Evolutionary conservation across 257 asterid genomes (phyloP), one percentile per base, ranked within the genome.

Genomic region (Nicotiana otophora): DNA sequence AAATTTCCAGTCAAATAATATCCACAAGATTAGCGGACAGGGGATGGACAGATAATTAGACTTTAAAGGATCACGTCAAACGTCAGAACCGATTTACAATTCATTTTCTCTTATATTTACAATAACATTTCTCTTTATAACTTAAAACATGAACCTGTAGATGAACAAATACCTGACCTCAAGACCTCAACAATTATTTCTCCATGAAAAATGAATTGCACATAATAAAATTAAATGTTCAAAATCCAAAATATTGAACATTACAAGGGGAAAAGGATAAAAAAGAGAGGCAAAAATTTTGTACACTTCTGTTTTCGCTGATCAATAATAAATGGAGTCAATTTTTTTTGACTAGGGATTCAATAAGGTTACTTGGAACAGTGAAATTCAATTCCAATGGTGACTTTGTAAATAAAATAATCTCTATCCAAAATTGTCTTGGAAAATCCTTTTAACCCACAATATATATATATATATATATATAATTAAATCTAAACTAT

Each of bases 171-270:
- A 75, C 63, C 80, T 51, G 63, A 51, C 80, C 80, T 51, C 63
- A 75, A 28, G 80, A 51, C 63, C 80, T 75, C 63, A 15, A 46
- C 80, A 75, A 51, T 51, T 75, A 75, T 75, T 63, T 28, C 46
- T 51, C 64, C 80, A 51, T 63, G 46, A 8, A 75, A 69, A 75
- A 51, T 28, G 64, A 26, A 75, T 15, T 15, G 63, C 63, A 53
- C 64, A 75, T 75, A 14, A 75, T 51, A 15, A 51, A 26, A 51
- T 26, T 28, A 15, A 26, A 75, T 15, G 53, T 33, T 26, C 53
- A 74, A 23, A 26, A 46, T 12, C n/a, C 79, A 72, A 48, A 74
- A 28, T 42, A 51, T 51, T 51, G 26, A 75, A 75, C 28, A 51
- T 51, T 51, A 75, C 26, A 51, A 51, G 4, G 7, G 1, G 53